Base-by-base conservation (phyloP, 371 early-diverging fungal genomes). In the Circinella minor region DNA sequence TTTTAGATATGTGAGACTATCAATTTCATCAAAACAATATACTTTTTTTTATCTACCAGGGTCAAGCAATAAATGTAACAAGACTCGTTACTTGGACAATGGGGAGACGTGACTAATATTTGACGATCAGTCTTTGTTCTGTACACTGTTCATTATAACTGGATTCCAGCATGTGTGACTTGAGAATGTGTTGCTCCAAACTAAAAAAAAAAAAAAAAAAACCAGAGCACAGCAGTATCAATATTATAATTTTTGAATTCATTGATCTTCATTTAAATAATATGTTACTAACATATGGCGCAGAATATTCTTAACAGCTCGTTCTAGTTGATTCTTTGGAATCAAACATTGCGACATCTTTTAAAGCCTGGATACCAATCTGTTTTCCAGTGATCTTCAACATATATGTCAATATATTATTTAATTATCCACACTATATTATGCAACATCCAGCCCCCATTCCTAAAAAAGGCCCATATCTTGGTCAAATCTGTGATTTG, bases 201-300 rank as follows among this genome's bases (percentile, higher is more conserved):
- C 49, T 8, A 49, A 49, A 49, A 49, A 14, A 49, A 49, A 49
- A 49, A 49, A 49, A n/a, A n/a, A n/a, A n/a, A n/a, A 49, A 49
- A 49, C 49, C 14, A 49, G 49, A 49, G 4, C n/a, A 49, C 49
- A 49, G 14, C 49, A 49, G 4, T 49, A 49, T 49, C n/a, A 49
- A 49, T 49, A 14, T 49, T 49, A 49, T 49, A 49, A 49, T 49
- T 49, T 49, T 49, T 49, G 49, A 49, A 49, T 49, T 49, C 49
- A 15, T 49, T 49, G 49, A 49, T 49, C n/a, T 49, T 49, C 49
- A 49, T 49, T 9, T 49, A 49, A 15, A 49, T 49, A 49, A 49
- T 49, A 49, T n/a, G 4, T 49, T 49, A 49, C 49, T 49, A 8
- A 49, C 14, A 49, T 49, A 49, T 49, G 49, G 14, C 49, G 14